Base-by-base conservation (phyloP, 2,329 filamentous ascomycete genomes). In the Orbilia blumenaviensis region DNA sequence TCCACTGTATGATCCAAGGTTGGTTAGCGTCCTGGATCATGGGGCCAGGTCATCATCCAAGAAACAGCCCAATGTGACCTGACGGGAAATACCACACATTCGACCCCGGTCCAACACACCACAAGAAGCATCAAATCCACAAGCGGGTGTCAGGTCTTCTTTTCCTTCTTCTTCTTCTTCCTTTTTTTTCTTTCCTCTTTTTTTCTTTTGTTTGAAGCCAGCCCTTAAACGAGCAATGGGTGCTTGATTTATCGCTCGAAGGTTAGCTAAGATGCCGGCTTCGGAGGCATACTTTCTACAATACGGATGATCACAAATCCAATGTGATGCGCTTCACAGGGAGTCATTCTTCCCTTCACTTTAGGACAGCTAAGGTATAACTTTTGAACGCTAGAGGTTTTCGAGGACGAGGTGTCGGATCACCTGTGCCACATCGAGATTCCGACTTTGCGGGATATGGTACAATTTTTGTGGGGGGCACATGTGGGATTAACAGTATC, bases 21-120 rank as follows among this genome's bases (percentile, higher is more conserved):
- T 48, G 25, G 18, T 38, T 56, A 36, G 32, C 12, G 52, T 38
- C 2, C 52, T 14, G n/a, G 66, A 44, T 69, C 66, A 69, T 69
- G 66, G 56, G 66, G 66, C 21, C 66, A 62, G 54, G 66, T 69
- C 66, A 69, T 42, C 54, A 42, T 50, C 66, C 54, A 41, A 56
- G 48, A 34, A 38, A 41, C 32, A 44, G 21, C 48, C 10, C 54
- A 69, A 48, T 62, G 44, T 69, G 54, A 61, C 66, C 66, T 38
- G 46, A 34, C 18, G 32, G 25, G 25, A 68, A 68, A 61, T 61
- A 60, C 64, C 64, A 60, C 64, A 60, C 38, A 14, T 42, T 23
- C n/a, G 27, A 68, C 38, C 14, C 12, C 25, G 60, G 21, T 14
- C 27, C 52, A 58, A 46, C 63, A 46, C 48, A 46, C 27, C 50